phyloP scores from a whole-genome alignment of 176 grass and related monocot species.

The Ensete ventricosum region DNA sequence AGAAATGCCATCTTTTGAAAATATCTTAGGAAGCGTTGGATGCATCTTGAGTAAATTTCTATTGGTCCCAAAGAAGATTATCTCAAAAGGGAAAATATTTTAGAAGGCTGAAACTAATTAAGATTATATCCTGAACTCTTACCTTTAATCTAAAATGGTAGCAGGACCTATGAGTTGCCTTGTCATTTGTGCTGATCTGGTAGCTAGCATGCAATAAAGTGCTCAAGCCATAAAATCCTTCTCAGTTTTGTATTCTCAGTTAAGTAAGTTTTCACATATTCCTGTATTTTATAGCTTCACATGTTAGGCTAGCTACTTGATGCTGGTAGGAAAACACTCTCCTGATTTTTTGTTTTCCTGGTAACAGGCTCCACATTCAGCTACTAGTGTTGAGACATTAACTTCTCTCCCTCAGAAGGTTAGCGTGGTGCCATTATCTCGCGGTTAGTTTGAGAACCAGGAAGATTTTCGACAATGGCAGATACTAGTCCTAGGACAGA shows the following conservation, averaged over 20 bases:
- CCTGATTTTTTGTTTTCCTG: background rate
- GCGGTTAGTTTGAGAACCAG: slow-evolving; percentile 4
- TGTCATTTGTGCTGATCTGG: background rate
- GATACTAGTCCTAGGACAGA: slow-evolving; percentile 79
- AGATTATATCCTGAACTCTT: background rate
- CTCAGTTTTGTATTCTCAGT: background rate
- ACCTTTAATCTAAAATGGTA: background rate
- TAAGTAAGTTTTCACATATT: background rate
- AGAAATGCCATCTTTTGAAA: too few relatives aligned
- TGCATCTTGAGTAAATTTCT: background rate
- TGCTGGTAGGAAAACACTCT: background rate
- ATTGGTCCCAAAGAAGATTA: background rate
- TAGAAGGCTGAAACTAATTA: background rate
- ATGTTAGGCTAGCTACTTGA: background rate
- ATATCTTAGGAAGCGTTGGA: background rate
- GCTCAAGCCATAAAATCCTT: background rate
- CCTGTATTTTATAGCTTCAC: background rate
- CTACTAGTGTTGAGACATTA: slow-evolving; percentile 2
- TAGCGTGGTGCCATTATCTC: slow-evolving; percentile 28
- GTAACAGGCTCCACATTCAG: background rate
- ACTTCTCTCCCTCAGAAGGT: slow-evolving; percentile 4
- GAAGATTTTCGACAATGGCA: slow-evolving; percentile 48
- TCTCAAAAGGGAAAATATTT: background rate
- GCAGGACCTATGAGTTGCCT: background rate
- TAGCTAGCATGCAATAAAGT: background rate